phyloP scores from a whole-genome alignment of 257 asterid species.

The Solanum stenotomum region DNA sequence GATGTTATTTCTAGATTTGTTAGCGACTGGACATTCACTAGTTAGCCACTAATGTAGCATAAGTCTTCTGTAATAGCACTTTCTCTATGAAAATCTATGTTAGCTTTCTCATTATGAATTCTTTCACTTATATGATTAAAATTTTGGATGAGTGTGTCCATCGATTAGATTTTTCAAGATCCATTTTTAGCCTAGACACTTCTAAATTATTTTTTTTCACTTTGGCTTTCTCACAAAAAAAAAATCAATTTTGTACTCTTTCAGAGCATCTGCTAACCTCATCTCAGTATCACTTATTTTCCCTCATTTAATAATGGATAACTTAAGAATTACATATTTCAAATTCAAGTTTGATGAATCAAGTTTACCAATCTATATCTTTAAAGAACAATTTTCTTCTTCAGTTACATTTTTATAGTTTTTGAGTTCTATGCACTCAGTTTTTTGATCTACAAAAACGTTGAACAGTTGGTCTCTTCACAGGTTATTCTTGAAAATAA shows the following conservation, averaged over 20 bases:
- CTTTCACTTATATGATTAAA: not conserved
- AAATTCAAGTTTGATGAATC: too few species aligned
- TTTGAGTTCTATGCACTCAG: too few species aligned
- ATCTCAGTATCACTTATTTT: too few species aligned
- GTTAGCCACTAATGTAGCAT: not conserved
- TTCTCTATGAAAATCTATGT: not conserved
- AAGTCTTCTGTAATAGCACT: not conserved
- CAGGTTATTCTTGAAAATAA: not conserved
- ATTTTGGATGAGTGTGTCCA: not conserved
- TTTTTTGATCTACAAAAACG: too few species aligned
- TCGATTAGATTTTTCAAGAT: not conserved
- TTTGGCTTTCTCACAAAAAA: not conserved
- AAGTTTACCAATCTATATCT: not conserved
- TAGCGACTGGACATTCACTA: not conserved
- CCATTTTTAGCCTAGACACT: not conserved
- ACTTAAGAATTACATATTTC: not conserved
- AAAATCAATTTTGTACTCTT: not conserved
- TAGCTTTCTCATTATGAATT: not conserved
- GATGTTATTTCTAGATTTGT: not conserved
- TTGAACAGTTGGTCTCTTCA: not conserved
- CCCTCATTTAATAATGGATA: not conserved
- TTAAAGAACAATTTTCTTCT: too few species aligned
- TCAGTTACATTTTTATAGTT: too few species aligned
- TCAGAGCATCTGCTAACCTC: not conserved
- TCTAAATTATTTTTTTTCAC: not conserved